Base-by-base conservation (phyloP, 2,329 filamentous ascomycete species). In the Hymenoscyphus occultus region DNA sequence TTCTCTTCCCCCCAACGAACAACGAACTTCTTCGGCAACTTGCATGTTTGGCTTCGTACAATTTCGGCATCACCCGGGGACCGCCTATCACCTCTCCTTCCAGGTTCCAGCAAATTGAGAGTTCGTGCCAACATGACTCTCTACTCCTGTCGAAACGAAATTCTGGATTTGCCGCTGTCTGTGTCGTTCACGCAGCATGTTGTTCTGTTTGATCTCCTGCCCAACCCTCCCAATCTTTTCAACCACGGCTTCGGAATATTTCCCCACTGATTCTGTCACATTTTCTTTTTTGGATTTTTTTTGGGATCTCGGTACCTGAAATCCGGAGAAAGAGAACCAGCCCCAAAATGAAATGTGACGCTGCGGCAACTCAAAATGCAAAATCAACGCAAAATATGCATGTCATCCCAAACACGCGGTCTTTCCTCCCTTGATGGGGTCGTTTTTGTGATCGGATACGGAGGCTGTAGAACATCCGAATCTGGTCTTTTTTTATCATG, bases 271-370 rank as follows among this genome's bases (percentile, higher is more conserved):
- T 39, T 62, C 22, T 59, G 54, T 42, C 39, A 31, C 28, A 48
- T 56, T 61, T 61, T 28, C 28, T 28, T 28, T 28, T 28, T 28
- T 28, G 28, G 28, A 28, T 28, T 28, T 28, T 28, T 28, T 28
- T 28, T 28, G 28, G 28, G 28, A 28, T 60, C 51, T 66, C 62
- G 63, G 61, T 59, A 19, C 39, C 40, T 45, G 14, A 45, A 45
- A n/a, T 6, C 40, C 14, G 40, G 40, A 45, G 40, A 16, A 45
- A 28, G 28, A 28, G 28, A 28, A 28, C 28, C 28, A 28, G 40
- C 40, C 40, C 40, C 28, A 28, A 28, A 28, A 28, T 28, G 28
- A 28, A 45, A 45, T 45, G 40, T n/a, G 14, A 45, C 40, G 3
- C 40, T 45, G 16, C 14, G 40, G 42, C 35, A 35, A 35, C 35